Evolutionary conservation across 495 filamentous ascomycete species (phyloP).

Genomic region (Chaetomium cochliodes): DNA sequence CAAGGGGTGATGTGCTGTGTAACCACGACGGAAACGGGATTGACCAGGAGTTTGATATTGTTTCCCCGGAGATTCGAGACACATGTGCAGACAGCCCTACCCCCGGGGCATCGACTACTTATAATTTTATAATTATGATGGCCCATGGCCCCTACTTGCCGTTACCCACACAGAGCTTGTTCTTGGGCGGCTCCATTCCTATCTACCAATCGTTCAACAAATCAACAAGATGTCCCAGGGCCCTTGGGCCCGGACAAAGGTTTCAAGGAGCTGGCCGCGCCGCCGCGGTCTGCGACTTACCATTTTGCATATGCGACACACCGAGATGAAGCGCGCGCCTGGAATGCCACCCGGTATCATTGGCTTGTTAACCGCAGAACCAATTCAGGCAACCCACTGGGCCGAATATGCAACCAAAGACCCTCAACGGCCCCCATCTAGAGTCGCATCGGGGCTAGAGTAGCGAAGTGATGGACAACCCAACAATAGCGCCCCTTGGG

Average conservation of each 20-base stretch:
- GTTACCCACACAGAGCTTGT: background rate
- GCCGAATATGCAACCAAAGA: no score
- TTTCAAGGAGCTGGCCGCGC: background rate
- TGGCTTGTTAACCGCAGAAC: no score
- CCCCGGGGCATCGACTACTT: no score
- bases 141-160: no score
- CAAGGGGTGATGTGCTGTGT: background rate
- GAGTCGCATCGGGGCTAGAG: background rate
- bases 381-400: no score
- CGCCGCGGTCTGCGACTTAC: background rate
- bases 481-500: background rate
- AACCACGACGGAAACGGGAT: background rate
- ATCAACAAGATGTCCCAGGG: no score
- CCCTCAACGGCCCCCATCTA: background rate
- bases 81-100: no score
- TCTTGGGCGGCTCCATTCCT: background rate
- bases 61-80: background rate
- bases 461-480: background rate
- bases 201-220: background rate
- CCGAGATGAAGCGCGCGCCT: no score
- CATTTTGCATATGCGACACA: no score
- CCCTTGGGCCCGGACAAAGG: no score
- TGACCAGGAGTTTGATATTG: background rate
- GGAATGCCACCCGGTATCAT: no score
- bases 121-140: background rate